Evolutionary conservation across 1,139 yeast species (phyloP), one percentile per base, ranked within the genome.

Genomic region (Magnusiomyces paraingens): DNA sequence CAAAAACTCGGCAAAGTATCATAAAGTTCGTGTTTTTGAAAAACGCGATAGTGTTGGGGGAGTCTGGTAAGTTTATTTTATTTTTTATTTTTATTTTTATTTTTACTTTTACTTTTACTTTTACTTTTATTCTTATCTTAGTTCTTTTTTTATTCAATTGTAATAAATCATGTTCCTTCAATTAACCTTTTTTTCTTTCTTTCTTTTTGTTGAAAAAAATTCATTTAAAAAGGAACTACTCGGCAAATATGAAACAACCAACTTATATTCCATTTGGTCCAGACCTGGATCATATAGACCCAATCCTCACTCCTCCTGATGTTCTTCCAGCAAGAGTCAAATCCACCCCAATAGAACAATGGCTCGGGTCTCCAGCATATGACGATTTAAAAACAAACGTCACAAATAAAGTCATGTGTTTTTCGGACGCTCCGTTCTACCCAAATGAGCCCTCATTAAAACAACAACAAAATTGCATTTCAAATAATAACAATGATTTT

Each of bases 381-480:
- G 73, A 73, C 49, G 65, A 73, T 50, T 67, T 81, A 53, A 84
- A 80, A 61, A 80, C 84, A 5, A 81, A 81, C 62, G 82, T 81
- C 40, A 83, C 82, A 22, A 73, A 73, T 52, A 72, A 69, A 36
- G 64, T 80, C 47, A 81, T 81, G 84, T 79, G 78, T 42, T 80
- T 77, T 61, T 72, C 74, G 18, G 71, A 72, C 46, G 66, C 63
- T 47, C 79, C 79, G n/a, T 80, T 75, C 32, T 26, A 26, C 32
- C 32, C 32, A 26, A 26, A 26, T 26, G 32, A 26, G 4, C 32
- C 32, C 32, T 26, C 32, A 26, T 26, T 8, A 26, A 26, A 5
- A 5, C 32, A 4, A 4, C 32, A 26, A 26, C 32, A 26, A 26
- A 4, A 4, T 26, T 26, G 32, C 32, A 26, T 26, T 26, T 26